These are phyloP conservation scores for Candida sonorensis DNA, from an alignment of 805 yeast species.

Conservation along the genomic window DNA sequence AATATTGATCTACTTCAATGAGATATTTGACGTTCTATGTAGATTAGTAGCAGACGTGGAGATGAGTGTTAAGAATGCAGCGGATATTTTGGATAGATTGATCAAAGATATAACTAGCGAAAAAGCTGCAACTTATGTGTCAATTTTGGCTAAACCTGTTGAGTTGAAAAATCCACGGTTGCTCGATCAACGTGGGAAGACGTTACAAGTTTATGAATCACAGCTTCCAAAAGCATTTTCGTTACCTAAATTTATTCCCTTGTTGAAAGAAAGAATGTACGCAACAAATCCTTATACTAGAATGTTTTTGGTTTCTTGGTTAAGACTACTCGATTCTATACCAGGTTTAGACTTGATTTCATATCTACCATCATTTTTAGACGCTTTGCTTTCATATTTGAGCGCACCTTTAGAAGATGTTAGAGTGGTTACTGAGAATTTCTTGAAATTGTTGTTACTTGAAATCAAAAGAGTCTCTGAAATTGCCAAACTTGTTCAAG, in stretches of 20 bases:
- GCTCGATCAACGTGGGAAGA: conserved; percentile 51
- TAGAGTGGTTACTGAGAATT: conserved; percentile 73
- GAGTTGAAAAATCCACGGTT: conserved; percentile 34
- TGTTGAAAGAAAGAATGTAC: conserved; percentile 85
- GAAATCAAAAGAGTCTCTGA: conserved; percentile 76
- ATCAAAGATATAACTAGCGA: conserved; percentile 94
- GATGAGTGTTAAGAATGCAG: conserved; percentile 88
- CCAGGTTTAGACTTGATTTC: conserved; percentile 87
- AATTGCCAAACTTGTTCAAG: conserved; percentile 46
- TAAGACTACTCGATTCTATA: conserved; percentile 82
- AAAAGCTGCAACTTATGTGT: conserved; percentile 81
- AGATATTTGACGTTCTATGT: conserved; percentile 88
- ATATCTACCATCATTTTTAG: conserved; percentile 82
- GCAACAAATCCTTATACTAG: conserved; percentile 90
- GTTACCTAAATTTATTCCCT: conserved; percentile 79
- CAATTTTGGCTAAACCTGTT: conserved; percentile 44
- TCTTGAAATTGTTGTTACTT: conserved; percentile 65
- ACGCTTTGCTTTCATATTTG: conserved; percentile 72
- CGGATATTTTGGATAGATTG: conserved; percentile 83
- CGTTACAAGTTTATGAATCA: conserved; percentile 50
- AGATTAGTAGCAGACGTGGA: conserved; percentile 87
- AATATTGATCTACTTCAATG: conserved; percentile 84
- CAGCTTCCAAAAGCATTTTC: conserved; percentile 70
- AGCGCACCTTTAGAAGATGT: conserved; percentile 85
- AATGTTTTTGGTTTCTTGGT: conserved; percentile 89